phyloP scores from a whole-genome alignment of 257 asterid genomes.

The Capsicum baccatum region DNA sequence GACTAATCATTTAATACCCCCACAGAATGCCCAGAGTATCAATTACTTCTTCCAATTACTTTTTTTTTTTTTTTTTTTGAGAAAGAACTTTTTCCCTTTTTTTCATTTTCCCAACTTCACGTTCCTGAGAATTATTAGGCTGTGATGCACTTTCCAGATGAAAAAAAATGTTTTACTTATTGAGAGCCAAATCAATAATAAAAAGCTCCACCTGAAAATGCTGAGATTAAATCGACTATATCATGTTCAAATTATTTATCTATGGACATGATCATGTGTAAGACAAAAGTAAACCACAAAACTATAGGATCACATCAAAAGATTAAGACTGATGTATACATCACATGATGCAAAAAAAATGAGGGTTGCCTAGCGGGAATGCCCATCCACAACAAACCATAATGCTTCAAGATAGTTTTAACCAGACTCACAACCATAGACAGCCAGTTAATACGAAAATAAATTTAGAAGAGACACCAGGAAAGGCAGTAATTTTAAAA shows the following conservation, averaged over 20 bases:
- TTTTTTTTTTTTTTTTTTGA: neutral
- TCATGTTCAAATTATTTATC: neutral
- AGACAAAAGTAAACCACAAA: neutral
- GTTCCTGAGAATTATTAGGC: neutral
- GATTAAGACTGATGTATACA: neutral
- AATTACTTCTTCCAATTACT: neutral
- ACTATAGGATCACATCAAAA: neutral
- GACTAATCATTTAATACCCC: neutral
- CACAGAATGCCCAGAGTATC: neutral
- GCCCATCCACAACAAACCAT: neutral
- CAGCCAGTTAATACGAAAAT: neutral
- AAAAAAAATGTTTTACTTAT: neutral
- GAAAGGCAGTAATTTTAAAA: neutral
- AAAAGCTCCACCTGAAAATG: neutral
- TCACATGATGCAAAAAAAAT: neutral
- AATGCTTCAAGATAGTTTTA: neutral
- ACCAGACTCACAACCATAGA: neutral
- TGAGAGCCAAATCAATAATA: neutral
- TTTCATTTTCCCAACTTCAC: neutral
- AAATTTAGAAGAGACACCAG: neutral
- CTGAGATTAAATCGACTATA: neutral
- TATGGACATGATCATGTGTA: neutral
- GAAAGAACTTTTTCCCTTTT: neutral
- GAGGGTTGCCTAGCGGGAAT: neutral
- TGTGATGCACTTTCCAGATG: neutral